Evolutionary conservation across 2,329 filamentous ascomycete species (phyloP).

Genomic region (Ambrosiella cleistominuta): DNA sequence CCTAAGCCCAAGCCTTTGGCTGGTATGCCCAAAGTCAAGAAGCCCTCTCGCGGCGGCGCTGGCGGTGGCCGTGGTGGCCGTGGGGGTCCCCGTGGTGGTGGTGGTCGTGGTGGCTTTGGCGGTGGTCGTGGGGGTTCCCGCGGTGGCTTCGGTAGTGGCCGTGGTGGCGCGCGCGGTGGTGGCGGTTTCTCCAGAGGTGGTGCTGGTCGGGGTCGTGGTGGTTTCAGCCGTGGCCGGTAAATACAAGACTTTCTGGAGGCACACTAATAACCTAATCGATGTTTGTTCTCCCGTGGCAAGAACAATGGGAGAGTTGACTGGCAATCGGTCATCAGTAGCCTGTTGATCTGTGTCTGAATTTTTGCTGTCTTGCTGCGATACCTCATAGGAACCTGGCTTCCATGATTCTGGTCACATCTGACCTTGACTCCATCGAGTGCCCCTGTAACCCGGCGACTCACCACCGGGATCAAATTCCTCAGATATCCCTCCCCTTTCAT

Average conservation of each 20-base stretch:
- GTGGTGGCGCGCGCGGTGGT: conserved; percentile 14
- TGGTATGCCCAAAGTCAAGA: conserved; percentile 39
- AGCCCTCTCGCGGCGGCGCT: conserved; percentile 33
- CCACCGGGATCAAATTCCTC: no score
- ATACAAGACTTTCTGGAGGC: not conserved
- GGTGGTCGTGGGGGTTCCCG: conserved; percentile 18
- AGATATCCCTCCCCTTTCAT: no score
- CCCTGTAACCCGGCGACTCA: no score
- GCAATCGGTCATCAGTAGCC: not conserved
- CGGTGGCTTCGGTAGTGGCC: conserved; percentile 20
- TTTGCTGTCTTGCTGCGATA: not conserved
- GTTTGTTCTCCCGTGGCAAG: not conserved
- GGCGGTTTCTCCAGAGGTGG: conserved; percentile 11
- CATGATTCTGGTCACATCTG: not conserved
- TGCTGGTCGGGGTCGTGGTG: conserved; percentile 19
- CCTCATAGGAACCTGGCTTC: not conserved
- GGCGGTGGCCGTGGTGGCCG: conserved; percentile 24
- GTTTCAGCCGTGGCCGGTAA: conserved; percentile 14
- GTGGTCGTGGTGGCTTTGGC: conserved; percentile 19
- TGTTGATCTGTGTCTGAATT: conserved; percentile 2
- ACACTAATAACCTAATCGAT: not conserved
- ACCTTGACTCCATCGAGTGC: not conserved
- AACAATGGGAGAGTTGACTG: not conserved
- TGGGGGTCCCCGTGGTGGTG: conserved; percentile 21
- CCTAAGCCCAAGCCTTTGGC: conserved; percentile 70